phyloP scores from a whole-genome alignment of 176 grass and related monocot species.

The Dactylis glomerata region DNA sequence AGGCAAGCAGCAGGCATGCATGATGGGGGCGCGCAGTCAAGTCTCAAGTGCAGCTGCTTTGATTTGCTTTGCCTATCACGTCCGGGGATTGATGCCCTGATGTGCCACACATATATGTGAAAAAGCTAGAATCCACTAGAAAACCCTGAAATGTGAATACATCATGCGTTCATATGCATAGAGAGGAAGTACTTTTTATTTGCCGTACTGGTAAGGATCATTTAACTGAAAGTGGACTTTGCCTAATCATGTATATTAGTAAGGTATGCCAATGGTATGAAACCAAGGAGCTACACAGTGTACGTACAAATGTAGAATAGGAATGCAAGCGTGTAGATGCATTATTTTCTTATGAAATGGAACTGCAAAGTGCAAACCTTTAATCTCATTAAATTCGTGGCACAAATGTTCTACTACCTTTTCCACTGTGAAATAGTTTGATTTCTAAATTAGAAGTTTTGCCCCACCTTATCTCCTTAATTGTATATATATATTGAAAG shows the following conservation, averaged over 20 bases:
- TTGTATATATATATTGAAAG: neutral
- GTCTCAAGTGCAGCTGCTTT: slow-evolving; percentile 32
- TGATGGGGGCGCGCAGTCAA: slow-evolving; percentile 6
- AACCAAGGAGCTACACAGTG: slow-evolving; percentile 15
- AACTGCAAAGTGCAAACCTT: neutral
- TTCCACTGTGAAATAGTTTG: too few species aligned
- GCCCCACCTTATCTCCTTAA: too few species aligned
- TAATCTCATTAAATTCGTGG: neutral
- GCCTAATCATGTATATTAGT: neutral
- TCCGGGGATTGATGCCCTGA: slow-evolving; percentile 36
- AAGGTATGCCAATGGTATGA: slow-evolving; percentile 8
- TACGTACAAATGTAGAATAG: slow-evolving; percentile 17
- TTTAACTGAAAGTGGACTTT: neutral
- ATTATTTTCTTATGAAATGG: neutral
- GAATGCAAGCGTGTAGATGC: neutral
- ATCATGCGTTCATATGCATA: neutral
- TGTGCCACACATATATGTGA: neutral
- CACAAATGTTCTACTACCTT: neutral
- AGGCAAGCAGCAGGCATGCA: neutral
- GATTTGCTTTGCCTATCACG: slow-evolving; percentile 49
- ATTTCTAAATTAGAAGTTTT: too few species aligned
- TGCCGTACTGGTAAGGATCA: neutral
- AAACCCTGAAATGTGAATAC: neutral
- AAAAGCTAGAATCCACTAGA: neutral
- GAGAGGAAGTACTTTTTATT: neutral